Conservation (phyloP, 768 basidiomycete species). For the Hypsizygus marmoreus region DNA sequence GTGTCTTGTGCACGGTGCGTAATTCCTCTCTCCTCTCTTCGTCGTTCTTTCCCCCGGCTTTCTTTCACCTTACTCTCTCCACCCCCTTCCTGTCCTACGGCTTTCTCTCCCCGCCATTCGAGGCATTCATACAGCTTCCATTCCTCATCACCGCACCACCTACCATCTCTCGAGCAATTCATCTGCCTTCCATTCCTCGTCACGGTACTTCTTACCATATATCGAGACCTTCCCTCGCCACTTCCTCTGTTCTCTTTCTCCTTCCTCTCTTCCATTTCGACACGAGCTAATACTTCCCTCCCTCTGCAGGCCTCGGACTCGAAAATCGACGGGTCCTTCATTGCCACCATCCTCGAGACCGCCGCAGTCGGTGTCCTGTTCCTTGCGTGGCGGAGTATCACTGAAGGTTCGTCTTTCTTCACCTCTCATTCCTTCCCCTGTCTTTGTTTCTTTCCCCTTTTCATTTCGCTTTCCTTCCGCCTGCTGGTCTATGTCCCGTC, state of each 20-base stretch:
- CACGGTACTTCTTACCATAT: too few species aligned
- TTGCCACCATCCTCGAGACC: constrained; percentile 85
- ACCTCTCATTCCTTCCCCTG: neutral
- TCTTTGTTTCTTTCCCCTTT: constrained; percentile 8
- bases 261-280: too few species aligned
- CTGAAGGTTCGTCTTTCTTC: constrained; percentile 63
- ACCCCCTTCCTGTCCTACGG: neutral
- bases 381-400: constrained; percentile 85
- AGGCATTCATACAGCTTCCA: too few species aligned
- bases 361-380: constrained; percentile 68
- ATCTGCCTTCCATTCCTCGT: too few species aligned
- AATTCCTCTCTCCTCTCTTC: neutral
- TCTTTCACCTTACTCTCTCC: neutral
- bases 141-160: too few species aligned
- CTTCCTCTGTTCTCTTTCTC: neutral
- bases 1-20: constrained; percentile 69
- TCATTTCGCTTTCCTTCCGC: neutral
- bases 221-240: too few species aligned
- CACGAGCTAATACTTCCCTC: neutral
- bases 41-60: neutral
- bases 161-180: too few species aligned
- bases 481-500: neutral
- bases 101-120: neutral
- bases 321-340: constrained; percentile 84
- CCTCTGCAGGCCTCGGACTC: constrained; percentile 53